phyloP scores from a whole-genome alignment of 2,329 filamentous ascomycete species.

The Clonostachys rosea region DNA sequence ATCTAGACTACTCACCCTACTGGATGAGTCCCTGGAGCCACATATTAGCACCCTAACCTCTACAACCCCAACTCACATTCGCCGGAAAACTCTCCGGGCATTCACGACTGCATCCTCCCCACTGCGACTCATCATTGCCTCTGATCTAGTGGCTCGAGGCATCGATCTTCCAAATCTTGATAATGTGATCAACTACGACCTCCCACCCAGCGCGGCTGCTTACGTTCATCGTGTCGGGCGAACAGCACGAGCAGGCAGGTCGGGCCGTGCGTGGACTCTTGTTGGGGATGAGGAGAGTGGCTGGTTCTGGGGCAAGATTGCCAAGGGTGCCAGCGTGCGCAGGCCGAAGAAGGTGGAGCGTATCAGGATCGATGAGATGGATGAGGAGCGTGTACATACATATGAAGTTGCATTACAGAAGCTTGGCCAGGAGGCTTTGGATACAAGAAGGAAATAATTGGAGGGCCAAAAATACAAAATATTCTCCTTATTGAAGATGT shows the following conservation, averaged over 20 bases:
- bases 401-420: constrained; percentile 56
- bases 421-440: constrained; percentile 55
- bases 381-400: constrained; percentile 35
- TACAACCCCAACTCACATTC: constrained; percentile 67
- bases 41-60: constrained; percentile 71
- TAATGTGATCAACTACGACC: constrained; percentile 91
- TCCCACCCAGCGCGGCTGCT: constrained; percentile 73
- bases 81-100: constrained; percentile 62
- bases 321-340: constrained; percentile 45
- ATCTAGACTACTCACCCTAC: constrained; percentile 68
- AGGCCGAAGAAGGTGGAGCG: constrained; percentile 40
- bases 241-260: constrained; percentile 75
- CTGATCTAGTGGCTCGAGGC: constrained; percentile 88
- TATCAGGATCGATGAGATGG: constrained; percentile 40
- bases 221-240: constrained; percentile 92
- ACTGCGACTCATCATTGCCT: constrained; percentile 76
- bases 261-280: constrained; percentile 80
- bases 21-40: constrained; percentile 53
- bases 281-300: constrained; percentile 77
- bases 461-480: too few species aligned
- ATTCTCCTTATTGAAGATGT: too few species aligned
- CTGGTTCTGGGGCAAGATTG: constrained; percentile 90
- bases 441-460: constrained; percentile 2
- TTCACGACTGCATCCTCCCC: constrained; percentile 64
- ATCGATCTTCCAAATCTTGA: constrained; percentile 76